Evolutionary conservation across 305 asterid genomes (phyloP), one percentile per base, ranked within the genome.

Genomic region (Ilex paraguariensis): DNA sequence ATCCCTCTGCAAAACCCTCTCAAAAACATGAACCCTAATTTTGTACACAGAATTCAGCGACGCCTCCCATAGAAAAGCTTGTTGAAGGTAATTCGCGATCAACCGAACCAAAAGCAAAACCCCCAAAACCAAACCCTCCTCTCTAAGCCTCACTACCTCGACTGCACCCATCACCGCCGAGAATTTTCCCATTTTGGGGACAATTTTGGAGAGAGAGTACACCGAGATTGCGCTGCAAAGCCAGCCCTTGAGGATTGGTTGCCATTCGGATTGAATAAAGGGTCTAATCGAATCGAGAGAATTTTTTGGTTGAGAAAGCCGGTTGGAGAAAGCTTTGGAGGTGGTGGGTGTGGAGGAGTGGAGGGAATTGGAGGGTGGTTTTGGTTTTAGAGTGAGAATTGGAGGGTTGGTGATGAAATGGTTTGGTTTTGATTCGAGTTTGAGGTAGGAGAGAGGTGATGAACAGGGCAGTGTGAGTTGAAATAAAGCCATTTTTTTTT

Each of bases 51-150:
- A 88, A 51, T 79, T 84, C 89, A 91, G 56, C 14, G 98, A 85
- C 0, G 97, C 97, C 32, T 83, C 96, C 97, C 96, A 88, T 49
- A 89, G 62, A 64, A 79, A 81, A 21, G 72, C 85, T 79, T 91
- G 95, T 74, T 89, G 97, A 77, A 83, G 51, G 73, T 87, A 89
- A 68, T 59, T 83, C 28, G 86, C 82, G 21, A 79, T 54, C 7
- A 75, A 75, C 51, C 97, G 82, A 36, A 78, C 74, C 68, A 81
- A 61, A 65, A 81, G 68, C 16, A 84, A 73, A 53, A 60, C 58
- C 59, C 87, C 90, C 66, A 91, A 66, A 3, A 71, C 60, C 73
- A 81, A 63, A 42, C 70, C 76, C 63, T 86, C 90, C 46, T 61
- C 71, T 59, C 68, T 82, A 9, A 87, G 54, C 62, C 65, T 66